A percentile compares a stretch with the other conserved stretches of the same genome.
phyloP scores from a whole-genome alignment of 169 alveolate genomes.

The Eimeria falciformis region DNA sequence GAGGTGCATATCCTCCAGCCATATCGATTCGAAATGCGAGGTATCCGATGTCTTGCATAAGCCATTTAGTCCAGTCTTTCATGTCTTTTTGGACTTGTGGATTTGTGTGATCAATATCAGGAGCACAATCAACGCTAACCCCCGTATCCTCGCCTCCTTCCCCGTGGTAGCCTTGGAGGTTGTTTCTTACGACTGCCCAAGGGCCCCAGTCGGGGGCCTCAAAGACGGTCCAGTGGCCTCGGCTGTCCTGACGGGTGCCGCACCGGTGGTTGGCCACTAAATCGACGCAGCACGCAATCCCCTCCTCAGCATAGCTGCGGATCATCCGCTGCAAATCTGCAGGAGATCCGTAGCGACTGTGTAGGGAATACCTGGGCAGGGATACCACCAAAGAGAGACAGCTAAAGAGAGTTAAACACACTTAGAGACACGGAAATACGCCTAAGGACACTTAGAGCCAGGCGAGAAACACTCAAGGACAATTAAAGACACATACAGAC shows the following conservation, averaged over 20 bases:
- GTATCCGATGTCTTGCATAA: conserved; percentile 43
- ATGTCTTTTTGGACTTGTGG: conserved; percentile 36
- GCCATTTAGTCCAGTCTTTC: conserved; percentile 28
- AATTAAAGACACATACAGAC: no score
- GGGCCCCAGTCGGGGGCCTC: conserved; percentile 69
- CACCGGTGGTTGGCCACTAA: conserved; percentile 65
- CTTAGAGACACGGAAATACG: no score
- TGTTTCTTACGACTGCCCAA: conserved; percentile 60
- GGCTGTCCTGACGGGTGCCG: conserved; percentile 41
- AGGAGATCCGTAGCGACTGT: conserved; percentile 47
- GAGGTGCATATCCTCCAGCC: conserved; percentile 64
- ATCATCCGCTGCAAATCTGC: conserved; percentile 23
- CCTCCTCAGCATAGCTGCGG: background rate
- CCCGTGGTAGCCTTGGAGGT: conserved; percentile 51
- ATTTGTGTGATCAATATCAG: conserved; percentile 60
- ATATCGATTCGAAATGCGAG: conserved; percentile 43
- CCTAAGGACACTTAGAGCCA: no score
- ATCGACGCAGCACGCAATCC: conserved; percentile 55
- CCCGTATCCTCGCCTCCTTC: conserved; percentile 61
- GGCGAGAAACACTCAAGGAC: no score
- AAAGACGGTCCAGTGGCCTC: conserved; percentile 61
- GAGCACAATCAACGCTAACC: conserved; percentile 49
- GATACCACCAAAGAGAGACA: background rate
- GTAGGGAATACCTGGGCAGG: conserved; percentile 40
- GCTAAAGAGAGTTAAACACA: no score